Evolutionary conservation across 306 rosid species (phyloP).

Genomic region (Rosa persica): DNA sequence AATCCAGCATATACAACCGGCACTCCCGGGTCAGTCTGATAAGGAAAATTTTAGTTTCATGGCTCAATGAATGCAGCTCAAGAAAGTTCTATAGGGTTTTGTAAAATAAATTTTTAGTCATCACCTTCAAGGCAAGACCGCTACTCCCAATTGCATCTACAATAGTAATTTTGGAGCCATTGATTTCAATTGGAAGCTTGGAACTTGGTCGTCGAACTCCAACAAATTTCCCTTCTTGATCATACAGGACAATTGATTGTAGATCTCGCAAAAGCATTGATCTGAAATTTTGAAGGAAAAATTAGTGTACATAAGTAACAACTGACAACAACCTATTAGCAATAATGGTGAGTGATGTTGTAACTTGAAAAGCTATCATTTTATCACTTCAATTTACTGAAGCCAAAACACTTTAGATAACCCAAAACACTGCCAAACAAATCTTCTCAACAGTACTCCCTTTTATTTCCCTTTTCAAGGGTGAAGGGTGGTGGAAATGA

Average conservation of each 20-base stretch:
- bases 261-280: constrained; percentile 98
- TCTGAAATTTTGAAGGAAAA: constrained; percentile 46
- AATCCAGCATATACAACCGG: constrained; percentile 96
- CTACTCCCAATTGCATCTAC: constrained; percentile 95
- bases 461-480: not conserved
- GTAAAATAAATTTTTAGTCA: constrained; percentile 14
- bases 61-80: constrained; percentile 13
- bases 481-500: not conserved
- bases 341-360: not conserved
- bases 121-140: constrained; percentile 88
- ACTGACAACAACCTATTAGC: not conserved
- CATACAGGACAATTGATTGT: constrained; percentile 83
- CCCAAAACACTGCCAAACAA: not conserved
- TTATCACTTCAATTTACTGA: not conserved
- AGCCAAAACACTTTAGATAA: not conserved
- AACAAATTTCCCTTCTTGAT: constrained; percentile 79
- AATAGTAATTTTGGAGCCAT: constrained; percentile 64
- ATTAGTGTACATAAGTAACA: not conserved
- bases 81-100: not conserved
- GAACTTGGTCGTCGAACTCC: constrained; percentile 91
- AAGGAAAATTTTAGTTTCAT: constrained; percentile 25
- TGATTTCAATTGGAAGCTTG: constrained; percentile 79
- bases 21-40: constrained; percentile 92
- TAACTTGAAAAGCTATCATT: not conserved
- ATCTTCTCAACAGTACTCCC: not conserved